Evolutionary conservation across 2,329 filamentous ascomycete genomes (phyloP).

Genomic region (Penicillium sp.): DNA sequence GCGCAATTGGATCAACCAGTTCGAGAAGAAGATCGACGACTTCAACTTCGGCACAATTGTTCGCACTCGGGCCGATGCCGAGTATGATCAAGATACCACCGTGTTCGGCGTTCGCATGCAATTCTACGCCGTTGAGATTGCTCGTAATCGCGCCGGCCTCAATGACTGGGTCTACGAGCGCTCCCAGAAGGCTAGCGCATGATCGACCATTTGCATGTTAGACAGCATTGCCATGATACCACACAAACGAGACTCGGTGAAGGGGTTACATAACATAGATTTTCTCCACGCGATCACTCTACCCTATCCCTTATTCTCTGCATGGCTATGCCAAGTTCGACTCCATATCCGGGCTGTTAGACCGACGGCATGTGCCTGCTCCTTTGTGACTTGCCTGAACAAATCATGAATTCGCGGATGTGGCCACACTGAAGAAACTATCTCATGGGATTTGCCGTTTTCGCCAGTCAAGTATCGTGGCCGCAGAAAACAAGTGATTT

Average conservation of each 20-base stretch:
- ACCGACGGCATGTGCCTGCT: conserved; percentile 19
- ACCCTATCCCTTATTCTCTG: conserved; percentile 3
- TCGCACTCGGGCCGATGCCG: conserved; percentile 71
- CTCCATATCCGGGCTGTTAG: conserved; percentile 17
- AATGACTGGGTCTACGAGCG: conserved; percentile 98
- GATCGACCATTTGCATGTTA: conserved; percentile 3
- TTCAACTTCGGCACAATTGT: conserved; percentile 98
- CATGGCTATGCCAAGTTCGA: conserved; percentile 9
- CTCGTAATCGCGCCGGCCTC: conserved; percentile 78
- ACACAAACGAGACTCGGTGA: background rate
- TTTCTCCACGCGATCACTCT: background rate
- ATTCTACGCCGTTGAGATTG: conserved; percentile 77
- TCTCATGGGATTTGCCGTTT: background rate
- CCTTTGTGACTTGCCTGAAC: background rate
- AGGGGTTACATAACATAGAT: background rate
- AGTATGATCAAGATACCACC: conserved; percentile 85
- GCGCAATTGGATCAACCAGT: conserved; percentile 90
- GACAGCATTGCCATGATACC: background rate
- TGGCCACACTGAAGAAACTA: background rate
- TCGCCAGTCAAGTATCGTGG: background rate
- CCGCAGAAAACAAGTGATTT: background rate
- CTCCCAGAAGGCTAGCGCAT: conserved; percentile 49
- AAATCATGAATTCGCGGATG: background rate
- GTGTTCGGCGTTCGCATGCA: conserved; percentile 90
- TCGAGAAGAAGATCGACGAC: conserved; percentile 94